Conservation (phyloP, 148 eudicot species). For the Vaccinium vitisidaea region DNA sequence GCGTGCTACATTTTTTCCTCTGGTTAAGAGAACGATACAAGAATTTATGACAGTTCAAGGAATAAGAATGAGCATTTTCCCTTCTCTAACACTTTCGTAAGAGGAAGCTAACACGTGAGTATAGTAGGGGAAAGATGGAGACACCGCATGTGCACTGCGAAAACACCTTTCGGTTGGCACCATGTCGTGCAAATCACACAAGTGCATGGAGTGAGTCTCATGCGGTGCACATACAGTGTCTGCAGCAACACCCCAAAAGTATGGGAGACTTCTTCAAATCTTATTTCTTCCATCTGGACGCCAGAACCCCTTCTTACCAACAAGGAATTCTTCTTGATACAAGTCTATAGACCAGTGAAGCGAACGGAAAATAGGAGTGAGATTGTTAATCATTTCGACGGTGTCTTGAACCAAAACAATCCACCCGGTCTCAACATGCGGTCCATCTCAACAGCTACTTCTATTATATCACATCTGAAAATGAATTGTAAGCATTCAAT, state of each 20-base stretch:
- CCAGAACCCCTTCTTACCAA: constrained; percentile 77
- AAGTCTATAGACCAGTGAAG: constrained; percentile 70
- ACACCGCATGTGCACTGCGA: neutral
- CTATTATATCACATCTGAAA: constrained; percentile 70
- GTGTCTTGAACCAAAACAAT: constrained; percentile 62
- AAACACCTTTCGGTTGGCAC: neutral
- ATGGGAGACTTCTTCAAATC: neutral
- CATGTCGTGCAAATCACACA: neutral
- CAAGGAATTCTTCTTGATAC: constrained; percentile 54
- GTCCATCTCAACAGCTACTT: constrained; percentile 78
- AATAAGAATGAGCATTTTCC: constrained; percentile 4
- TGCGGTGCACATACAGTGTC: neutral
- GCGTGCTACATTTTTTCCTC: neutral
- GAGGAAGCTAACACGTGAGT: neutral
- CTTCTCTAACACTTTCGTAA: neutral
- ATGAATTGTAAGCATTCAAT: neutral
- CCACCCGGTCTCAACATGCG: constrained; percentile 82
- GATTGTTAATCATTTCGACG: constrained; percentile 42
- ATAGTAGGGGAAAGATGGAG: neutral
- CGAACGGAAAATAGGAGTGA: constrained; percentile 59
- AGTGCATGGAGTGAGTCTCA: neutral
- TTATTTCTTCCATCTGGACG: constrained; percentile 45
- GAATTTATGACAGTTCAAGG: neutral
- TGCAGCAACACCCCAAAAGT: neutral
- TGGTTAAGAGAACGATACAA: neutral